phyloP scores from a whole-genome alignment of 805 yeast species.

The Nematodospora valgi region DNA sequence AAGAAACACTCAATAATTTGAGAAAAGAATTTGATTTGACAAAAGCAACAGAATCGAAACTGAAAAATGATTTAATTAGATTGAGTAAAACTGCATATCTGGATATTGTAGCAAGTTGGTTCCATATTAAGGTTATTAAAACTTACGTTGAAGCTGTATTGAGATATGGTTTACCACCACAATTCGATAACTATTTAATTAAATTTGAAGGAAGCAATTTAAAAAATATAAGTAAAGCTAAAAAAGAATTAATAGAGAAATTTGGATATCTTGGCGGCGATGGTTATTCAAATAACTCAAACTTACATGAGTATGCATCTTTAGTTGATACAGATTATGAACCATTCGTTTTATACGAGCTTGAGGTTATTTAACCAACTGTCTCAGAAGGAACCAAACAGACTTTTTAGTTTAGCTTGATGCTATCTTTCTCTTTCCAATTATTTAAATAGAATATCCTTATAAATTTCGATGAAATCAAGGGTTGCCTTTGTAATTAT shows the following conservation, averaged over 20 bases:
- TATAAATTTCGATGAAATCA: too few relatives aligned
- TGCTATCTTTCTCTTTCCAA: too few relatives aligned
- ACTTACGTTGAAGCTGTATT: slow-evolving; percentile 89
- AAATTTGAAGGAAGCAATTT: slow-evolving; percentile 37
- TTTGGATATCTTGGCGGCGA: slow-evolving; percentile 92
- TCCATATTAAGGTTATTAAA: slow-evolving; percentile 84
- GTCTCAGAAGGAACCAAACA: too few relatives aligned
- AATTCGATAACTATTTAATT: slow-evolving; percentile 57
- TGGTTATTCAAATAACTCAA: slow-evolving; percentile 71
- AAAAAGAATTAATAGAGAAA: slow-evolving; percentile 63
- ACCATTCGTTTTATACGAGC: slow-evolving; percentile 84
- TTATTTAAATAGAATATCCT: too few relatives aligned
- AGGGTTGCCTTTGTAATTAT: too few relatives aligned
- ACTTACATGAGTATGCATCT: slow-evolving; percentile 82
- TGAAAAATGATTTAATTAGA: slow-evolving; percentile 75
- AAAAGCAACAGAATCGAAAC: slow-evolving; percentile 65
- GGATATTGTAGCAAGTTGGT: slow-evolving; percentile 82
- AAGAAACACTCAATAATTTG: slow-evolving; percentile 65
- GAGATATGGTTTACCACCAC: slow-evolving; percentile 96
- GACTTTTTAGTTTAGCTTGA: too few relatives aligned
- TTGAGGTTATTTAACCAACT: slow-evolving; percentile 31
- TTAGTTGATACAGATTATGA: slow-evolving; percentile 93
- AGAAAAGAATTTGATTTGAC: slow-evolving; percentile 78
- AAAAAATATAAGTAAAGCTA: slow-evolving; percentile 51
- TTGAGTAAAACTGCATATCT: slow-evolving; percentile 86